Base-by-base conservation (phyloP, 495 filamentous ascomycete genomes). In the Aspergillus bertholletiae region DNA sequence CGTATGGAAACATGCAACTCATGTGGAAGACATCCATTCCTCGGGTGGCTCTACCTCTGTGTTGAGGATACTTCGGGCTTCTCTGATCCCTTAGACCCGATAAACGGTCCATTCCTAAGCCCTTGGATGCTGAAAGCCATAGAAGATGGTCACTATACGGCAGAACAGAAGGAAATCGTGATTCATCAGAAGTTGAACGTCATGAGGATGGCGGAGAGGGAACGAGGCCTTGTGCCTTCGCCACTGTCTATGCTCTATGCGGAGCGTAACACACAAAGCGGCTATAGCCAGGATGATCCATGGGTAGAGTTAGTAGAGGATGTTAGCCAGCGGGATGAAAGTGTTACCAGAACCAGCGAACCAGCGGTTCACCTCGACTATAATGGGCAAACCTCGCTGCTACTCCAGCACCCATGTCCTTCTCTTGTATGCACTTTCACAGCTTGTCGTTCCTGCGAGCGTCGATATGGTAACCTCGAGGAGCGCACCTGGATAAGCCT, bases 21-120 rank as follows among this genome's bases (percentile, higher is more conserved):
- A 3, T 90, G 87, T 56, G 60, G 66, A 13, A 62, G 63, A 46
- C 54, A 55, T 1, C 75, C 81, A 5, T 58, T 69, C 13, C 74
- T 82, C 41, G 83, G 85, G 24, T 90, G 83, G 81, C 69, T 92
- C 20, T 91, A 87, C 56, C 63, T 72, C 40, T 92, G 89, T 63
- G 78, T 72, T 5, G 75, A 83, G 58, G 87, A 90, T 60, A 59
- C 55, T 15, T 56, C 64, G 18, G 55, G 59, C 20, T 61, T 54
- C 46, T 59, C 59, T 18, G 46, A 49, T 27, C 46, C 43, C 20
- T 39, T 51, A 9, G 51, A 54, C 53, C 69, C 55, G 55, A 71
- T 22, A 47, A 62, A 32, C 64, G 75, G 51, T 56, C 52, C 58
- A 58, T 74, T 65, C 44, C 62, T 73, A 20, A 69, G 61, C 51